phyloP scores from a whole-genome alignment of 192 early-diverging fungal species.

The Podila clonocystis region DNA sequence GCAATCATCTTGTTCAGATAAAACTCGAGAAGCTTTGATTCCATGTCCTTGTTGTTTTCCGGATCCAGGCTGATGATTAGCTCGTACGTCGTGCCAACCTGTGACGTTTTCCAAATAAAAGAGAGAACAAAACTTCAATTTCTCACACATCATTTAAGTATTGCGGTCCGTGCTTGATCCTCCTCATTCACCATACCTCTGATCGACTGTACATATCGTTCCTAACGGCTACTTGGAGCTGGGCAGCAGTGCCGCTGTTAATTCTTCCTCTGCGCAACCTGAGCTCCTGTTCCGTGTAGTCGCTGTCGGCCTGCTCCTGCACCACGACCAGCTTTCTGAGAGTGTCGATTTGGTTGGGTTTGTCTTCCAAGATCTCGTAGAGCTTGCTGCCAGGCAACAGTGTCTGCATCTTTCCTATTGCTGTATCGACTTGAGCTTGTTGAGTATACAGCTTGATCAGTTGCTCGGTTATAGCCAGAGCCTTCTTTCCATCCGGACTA shows the following conservation, averaged over 20 bases:
- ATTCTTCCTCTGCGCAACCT: constrained; percentile 73
- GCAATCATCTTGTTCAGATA: constrained; percentile 50
- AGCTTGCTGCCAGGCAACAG: constrained; percentile 57
- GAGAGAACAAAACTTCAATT: background rate
- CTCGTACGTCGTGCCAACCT: constrained; percentile 54
- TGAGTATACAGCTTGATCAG: constrained; percentile 61
- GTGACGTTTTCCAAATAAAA: constrained; percentile 1
- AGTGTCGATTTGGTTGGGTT: constrained; percentile 49
- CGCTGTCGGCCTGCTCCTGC: constrained; percentile 43
- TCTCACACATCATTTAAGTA: background rate
- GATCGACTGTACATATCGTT: constrained; percentile 73
- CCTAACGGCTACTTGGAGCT: constrained; percentile 69
- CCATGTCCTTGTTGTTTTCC: constrained; percentile 21
- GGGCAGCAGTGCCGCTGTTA: constrained; percentile 68
- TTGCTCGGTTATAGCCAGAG: constrained; percentile 61
- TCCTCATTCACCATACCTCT: constrained; percentile 30
- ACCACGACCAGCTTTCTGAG: constrained; percentile 42
- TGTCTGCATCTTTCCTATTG: constrained; percentile 47
- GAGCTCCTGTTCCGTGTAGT: constrained; percentile 69
- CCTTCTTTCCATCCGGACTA: constrained; percentile 59
- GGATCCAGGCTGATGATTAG: constrained; percentile 31
- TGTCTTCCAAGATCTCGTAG: constrained; percentile 48
- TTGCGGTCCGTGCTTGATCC: background rate
- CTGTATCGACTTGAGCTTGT: constrained; percentile 40
- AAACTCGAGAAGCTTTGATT: constrained; percentile 40